Evolutionary conservation across 1,284 basidiomycete genomes (phyloP), one percentile per base, ranked within the genome.

Genomic region (Cystobasidiaceae sp.): DNA sequence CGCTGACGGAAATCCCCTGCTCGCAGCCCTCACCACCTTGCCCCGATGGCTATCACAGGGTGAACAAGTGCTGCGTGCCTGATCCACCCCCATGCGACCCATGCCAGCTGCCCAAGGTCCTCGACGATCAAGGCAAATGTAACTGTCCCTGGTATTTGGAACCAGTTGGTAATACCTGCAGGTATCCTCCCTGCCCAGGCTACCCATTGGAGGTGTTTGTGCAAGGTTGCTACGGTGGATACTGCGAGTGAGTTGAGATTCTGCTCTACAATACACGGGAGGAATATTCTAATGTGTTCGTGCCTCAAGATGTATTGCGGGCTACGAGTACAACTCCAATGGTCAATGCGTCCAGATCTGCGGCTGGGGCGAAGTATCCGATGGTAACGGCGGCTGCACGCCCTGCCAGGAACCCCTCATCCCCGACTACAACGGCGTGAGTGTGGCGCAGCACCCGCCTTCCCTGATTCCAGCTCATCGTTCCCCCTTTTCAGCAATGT

Each of bases 361-460:
- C 21, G 21, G 2, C 2, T 41, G 25, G 34, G 58, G 57, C 2
- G 13, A 60, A 34, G n/a, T 32, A 3, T 25, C 28, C 8, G 32
- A 60, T 39, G 27, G 33, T 2, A 33, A 41, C 2, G 45, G 45
- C 11, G 45, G 48, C 3, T 56, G 54, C 37, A 50, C 4, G 11
- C 8, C 28, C 1, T 60, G 58, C 21, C 13, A 44, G 33, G 2
- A 4, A 8, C 45, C 45, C 1, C 19, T 19, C 7, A 51, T 60
- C 19, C 58, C 37, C 8, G 58, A 60, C 33, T 60, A 60, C 34
- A 27, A 60, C 30, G 48, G 37, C 3, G 48, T 41, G 25, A 49
- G 58, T 17, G 28, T 50, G 28, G 48, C 17, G n/a, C n/a, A n/a
- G n/a, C n/a, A n/a, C n/a, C n/a, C n/a, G n/a, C n/a, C n/a, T n/a